Evolutionary conservation across 1,284 basidiomycete species (phyloP).

Genomic region (Ustilago esculenta): DNA sequence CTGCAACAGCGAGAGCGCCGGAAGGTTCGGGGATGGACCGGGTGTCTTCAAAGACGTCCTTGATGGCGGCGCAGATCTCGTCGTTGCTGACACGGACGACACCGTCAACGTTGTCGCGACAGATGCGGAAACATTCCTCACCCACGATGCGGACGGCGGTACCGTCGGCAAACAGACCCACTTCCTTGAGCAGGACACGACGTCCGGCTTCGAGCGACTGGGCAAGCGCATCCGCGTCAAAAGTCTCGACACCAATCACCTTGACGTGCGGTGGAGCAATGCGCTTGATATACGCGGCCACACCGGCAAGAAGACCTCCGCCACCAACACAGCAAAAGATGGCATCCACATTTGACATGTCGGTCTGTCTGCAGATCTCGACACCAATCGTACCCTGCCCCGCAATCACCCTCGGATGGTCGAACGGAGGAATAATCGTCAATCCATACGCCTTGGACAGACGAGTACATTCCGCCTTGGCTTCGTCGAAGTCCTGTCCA

Average conservation of each 20-base stretch:
- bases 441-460: conserved; percentile 81
- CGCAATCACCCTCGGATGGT: conserved; percentile 95
- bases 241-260: conserved; percentile 91
- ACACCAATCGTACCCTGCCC: conserved; percentile 95
- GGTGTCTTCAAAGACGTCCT: conserved; percentile 88
- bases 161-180: conserved; percentile 97
- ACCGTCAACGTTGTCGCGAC: conserved; percentile 83
- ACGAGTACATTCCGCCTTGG: conserved; percentile 91
- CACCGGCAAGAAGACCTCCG: conserved; percentile 88
- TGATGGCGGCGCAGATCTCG: conserved; percentile 97
- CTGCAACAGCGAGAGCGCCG: conserved; percentile 92
- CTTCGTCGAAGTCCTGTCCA: conserved; percentile 93
- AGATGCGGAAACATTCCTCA: conserved; percentile 92
- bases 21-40: conserved; percentile 82
- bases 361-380: conserved; percentile 74
- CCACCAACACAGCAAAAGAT: conserved; percentile 93
- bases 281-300: conserved; percentile 90
- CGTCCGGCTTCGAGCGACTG: conserved; percentile 74
- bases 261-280: conserved; percentile 86
- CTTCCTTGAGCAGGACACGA: conserved; percentile 85
- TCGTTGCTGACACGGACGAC: conserved; percentile 90
- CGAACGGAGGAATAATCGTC: conserved; percentile 94
- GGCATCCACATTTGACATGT: conserved; percentile 74
- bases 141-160: conserved; percentile 98
- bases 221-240: conserved; percentile 93